Evolutionary conservation across 495 filamentous ascomycete genomes (phyloP).

Genomic region (Aspergillus indologenus): DNA sequence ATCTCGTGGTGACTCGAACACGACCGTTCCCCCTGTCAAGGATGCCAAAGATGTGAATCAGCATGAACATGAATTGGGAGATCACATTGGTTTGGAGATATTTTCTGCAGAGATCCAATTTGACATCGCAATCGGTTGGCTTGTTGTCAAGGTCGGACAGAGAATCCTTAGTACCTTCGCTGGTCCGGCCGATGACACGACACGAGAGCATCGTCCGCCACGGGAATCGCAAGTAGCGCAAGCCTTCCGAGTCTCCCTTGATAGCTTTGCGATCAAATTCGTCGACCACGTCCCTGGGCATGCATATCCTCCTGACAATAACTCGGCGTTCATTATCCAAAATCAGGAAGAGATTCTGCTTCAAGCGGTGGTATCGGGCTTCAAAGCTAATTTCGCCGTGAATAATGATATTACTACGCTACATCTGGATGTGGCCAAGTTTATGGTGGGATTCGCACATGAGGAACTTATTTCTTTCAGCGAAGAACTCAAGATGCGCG

Average conservation of each 20-base stretch:
- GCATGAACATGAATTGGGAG: not conserved
- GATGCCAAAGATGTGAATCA: constrained; percentile 11
- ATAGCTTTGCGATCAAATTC: constrained; percentile 60
- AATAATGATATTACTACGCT: constrained; percentile 25
- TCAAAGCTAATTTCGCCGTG: constrained; percentile 26
- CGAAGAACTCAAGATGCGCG: constrained; percentile 60
- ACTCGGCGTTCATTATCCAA: constrained; percentile 20
- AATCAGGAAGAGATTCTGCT: constrained; percentile 39
- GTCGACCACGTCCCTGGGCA: constrained; percentile 58
- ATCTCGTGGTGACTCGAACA: constrained; percentile 17
- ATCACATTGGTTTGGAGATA: constrained; percentile 52
- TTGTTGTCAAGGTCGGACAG: constrained; percentile 59
- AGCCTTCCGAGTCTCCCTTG: constrained; percentile 49
- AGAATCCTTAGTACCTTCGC: constrained; percentile 46
- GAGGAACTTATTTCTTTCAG: constrained; percentile 75
- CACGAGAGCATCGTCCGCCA: constrained; percentile 16
- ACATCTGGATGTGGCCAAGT: constrained; percentile 53
- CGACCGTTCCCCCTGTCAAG: constrained; percentile 11
- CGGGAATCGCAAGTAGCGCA: constrained; percentile 24
- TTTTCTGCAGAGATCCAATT: constrained; percentile 56
- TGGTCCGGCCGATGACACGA: constrained; percentile 13
- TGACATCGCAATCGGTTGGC: constrained; percentile 66
- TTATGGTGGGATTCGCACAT: constrained; percentile 69
- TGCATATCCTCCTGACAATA: constrained; percentile 20
- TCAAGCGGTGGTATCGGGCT: constrained; percentile 25